Evolutionary conservation across 371 early-diverging fungal species (phyloP).

Genomic region (Lichtheimia corymbifera): DNA sequence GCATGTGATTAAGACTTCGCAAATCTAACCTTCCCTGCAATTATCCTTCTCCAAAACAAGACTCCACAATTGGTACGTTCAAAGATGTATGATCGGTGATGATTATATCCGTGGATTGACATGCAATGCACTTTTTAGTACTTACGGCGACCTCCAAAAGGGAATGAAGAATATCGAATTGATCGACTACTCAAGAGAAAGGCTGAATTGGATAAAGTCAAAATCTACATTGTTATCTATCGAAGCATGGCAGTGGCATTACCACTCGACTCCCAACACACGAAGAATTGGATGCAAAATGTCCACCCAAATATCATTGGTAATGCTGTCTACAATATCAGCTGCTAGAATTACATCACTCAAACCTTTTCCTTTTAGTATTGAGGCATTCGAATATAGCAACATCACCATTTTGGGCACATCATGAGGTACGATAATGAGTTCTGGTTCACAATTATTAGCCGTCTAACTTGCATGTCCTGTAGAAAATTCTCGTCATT

Average conservation of each 20-base stretch:
- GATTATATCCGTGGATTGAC: too few species aligned
- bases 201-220: conserved; percentile 79
- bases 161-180: conserved; percentile 76
- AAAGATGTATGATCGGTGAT: too few species aligned
- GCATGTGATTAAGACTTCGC: too few species aligned
- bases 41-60: conserved; percentile 13
- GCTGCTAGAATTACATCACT: conserved; percentile 7
- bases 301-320: conserved; percentile 79
- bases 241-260: conserved; percentile 82
- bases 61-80: conserved; percentile 69
- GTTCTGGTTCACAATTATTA: too few species aligned
- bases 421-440: conserved; percentile 48
- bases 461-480: not conserved
- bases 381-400: conserved; percentile 76
- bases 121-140: conserved; percentile 43
- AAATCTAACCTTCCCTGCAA: not conserved
- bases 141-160: conserved; percentile 73
- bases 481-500: conserved; percentile 82
- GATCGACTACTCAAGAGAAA: conserved; percentile 82
- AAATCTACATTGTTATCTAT: conserved; percentile 87
- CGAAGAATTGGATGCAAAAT: conserved; percentile 72
- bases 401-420: conserved; percentile 77
- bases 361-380: conserved; percentile 30
- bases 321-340: conserved; percentile 7
- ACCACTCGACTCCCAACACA: conserved; percentile 79